A percentile compares a stretch with the other conserved stretches of the same genome.
Conservation (phyloP, 257 asterid genomes). For the Nicotiana knightiana region DNA sequence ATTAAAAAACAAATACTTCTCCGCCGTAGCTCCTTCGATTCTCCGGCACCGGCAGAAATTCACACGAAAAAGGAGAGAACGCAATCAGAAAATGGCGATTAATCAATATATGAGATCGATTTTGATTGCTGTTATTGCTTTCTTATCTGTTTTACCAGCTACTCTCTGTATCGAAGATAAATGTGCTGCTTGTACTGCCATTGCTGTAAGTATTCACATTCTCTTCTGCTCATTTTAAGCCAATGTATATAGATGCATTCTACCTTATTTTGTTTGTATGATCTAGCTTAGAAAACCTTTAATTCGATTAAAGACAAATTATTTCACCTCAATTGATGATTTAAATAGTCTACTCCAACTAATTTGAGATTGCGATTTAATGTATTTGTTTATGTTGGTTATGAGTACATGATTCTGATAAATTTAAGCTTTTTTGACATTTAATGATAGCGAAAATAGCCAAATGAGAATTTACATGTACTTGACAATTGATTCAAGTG, state of each 20-base stretch:
- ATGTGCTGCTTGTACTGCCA: slow-evolving; percentile 87
- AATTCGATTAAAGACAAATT: neutral
- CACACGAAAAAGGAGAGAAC: neutral
- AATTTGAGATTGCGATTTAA: neutral
- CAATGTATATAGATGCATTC: neutral
- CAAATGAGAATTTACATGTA: neutral
- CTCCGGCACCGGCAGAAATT: neutral
- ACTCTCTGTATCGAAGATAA: slow-evolving; percentile 58
- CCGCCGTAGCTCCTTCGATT: neutral
- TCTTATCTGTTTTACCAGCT: slow-evolving; percentile 20
- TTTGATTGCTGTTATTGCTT: neutral
- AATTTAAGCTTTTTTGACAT: neutral
- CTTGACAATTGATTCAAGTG: neutral
- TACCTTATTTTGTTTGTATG: neutral
- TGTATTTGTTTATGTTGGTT: neutral
- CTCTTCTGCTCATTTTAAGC: neutral
- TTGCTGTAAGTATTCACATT: slow-evolving; percentile 57
- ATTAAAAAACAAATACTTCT: neutral
- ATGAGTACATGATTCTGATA: neutral
- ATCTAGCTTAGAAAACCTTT: neutral
- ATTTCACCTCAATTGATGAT: neutral
- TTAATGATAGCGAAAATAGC: neutral
- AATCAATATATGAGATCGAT: neutral
- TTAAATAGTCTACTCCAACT: neutral
- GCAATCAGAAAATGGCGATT: slow-evolving; percentile 10